Evolutionary conservation across 1,284 basidiomycete species (phyloP).

Genomic region (Schizophyllum commune): DNA sequence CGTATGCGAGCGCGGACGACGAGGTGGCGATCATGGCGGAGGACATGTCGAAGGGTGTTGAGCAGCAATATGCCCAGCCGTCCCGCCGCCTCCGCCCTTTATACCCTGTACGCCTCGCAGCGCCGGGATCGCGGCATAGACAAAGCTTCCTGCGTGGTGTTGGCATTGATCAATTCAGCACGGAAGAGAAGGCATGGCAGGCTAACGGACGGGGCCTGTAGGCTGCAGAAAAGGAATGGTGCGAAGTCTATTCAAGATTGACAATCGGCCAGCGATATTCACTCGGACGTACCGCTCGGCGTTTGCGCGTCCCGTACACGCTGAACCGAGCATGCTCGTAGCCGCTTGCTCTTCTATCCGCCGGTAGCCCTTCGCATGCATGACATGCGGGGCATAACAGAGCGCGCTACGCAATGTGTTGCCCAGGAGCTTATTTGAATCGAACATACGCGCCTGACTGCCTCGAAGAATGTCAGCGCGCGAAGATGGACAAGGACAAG

Average conservation of each 20-base stretch:
- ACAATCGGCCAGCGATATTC: background rate
- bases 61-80: background rate
- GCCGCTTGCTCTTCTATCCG: background rate
- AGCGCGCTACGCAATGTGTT: background rate
- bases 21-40: conserved; percentile 19
- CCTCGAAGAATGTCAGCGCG: no score
- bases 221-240: conserved; percentile 19
- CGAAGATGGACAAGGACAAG: background rate
- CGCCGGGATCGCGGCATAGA: background rate
- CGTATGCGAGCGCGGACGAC: conserved; percentile 37
- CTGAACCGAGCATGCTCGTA: background rate
- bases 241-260: conserved; percentile 22
- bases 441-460: background rate
- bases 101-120: background rate
- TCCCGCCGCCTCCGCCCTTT: background rate
- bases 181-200: conserved; percentile 2
- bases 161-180: background rate
- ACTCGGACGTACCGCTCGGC: background rate
- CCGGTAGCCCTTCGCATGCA: background rate
- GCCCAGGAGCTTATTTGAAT: background rate
- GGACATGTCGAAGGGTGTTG: conserved; percentile 8
- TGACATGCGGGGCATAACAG: background rate
- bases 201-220: conserved; percentile 15
- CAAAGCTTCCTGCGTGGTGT: background rate
- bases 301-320: background rate